Evolutionary conservation across 257 asterid genomes (phyloP), one percentile per base, ranked within the genome.

Genomic region (Sherardia arvensis): DNA sequence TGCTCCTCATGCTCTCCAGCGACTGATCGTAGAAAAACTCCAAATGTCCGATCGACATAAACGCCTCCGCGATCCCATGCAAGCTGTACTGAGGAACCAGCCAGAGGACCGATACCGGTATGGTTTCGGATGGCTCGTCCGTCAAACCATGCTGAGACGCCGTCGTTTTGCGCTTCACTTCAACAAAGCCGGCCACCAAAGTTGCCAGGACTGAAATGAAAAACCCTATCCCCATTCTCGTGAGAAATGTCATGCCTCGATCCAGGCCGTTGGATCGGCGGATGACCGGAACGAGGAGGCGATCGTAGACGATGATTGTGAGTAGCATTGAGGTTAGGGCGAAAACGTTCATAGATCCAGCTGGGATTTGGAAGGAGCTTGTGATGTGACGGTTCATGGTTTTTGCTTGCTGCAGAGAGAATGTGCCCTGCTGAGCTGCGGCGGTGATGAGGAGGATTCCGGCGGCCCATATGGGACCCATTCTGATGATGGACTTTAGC

Each of bases 391-490:
- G 59, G 79, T 91, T 71, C 97, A 91, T 83, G 67, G 97, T 87
- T 62, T 85, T 85, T 58, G 91, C 95, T 62, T 90, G 97, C 62
- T 85, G 91, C 63, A 90, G 74, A 8, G 90, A 82, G 76, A 90
- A 90, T 11, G 97, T 87, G 83, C 56, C 53, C 26, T 92, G 98
- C 57, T 92, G 98, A 3, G 98, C 87, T 10, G 78, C 70, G 21
- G 95, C 95, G 4, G 95, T 87, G 74, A 89, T 85, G 26, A 81
- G 66, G 53, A 87, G 83, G 71, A 92, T 92, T 30, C 97, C 98
- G 8, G 98, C 75, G 0, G 95, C 96, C 97, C 95, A 87, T 58
- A 92, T 92, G n/a, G 98, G 98, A 0, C 87, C 90, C 96, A 92
- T 85, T 68, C 94, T 72, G 66, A 90, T 80, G 2, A 87, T 70